phyloP scores from a whole-genome alignment of 805 yeast species.

The Wickerhamomyces sydowiorum region DNA sequence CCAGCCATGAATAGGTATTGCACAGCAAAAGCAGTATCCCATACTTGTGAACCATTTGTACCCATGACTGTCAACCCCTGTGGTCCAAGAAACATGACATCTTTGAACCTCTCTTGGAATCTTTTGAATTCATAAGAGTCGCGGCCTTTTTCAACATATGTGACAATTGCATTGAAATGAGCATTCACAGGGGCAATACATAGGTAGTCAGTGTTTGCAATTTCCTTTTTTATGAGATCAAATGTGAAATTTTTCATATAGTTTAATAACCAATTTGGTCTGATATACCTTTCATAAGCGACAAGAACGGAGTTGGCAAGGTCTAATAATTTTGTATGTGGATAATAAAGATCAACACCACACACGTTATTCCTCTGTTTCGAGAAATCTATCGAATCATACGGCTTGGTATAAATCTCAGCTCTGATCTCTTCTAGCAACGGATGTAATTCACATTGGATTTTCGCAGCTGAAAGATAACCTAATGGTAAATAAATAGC shows the following conservation, averaged over 20 bases:
- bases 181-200: slow-evolving; percentile 93
- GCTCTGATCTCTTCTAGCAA: slow-evolving; percentile 58
- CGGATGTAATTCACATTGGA: slow-evolving; percentile 55
- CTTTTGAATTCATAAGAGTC: slow-evolving; percentile 55
- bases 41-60: slow-evolving; percentile 94
- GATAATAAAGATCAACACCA: slow-evolving; percentile 90
- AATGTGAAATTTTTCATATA: slow-evolving; percentile 48
- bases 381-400: slow-evolving; percentile 59
- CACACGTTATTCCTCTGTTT: slow-evolving; percentile 78
- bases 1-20: slow-evolving; percentile 82
- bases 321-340: slow-evolving; percentile 71
- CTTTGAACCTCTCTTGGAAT: slow-evolving; percentile 58
- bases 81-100: slow-evolving; percentile 77
- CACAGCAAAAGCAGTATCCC: slow-evolving; percentile 92
- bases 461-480: slow-evolving; percentile 57
- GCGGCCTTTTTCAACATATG: slow-evolving; percentile 63
- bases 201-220: slow-evolving; percentile 69
- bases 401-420: slow-evolving; percentile 73
- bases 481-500: slow-evolving; percentile 87
- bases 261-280: slow-evolving; percentile 70
- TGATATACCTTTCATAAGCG: slow-evolving; percentile 59
- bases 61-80: slow-evolving; percentile 94
- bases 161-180: slow-evolving; percentile 74
- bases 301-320: slow-evolving; percentile 53
- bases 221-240: slow-evolving; percentile 66